Conservation (phyloP, 495 filamentous ascomycete species). For the Podospora pseudocomata region DNA sequence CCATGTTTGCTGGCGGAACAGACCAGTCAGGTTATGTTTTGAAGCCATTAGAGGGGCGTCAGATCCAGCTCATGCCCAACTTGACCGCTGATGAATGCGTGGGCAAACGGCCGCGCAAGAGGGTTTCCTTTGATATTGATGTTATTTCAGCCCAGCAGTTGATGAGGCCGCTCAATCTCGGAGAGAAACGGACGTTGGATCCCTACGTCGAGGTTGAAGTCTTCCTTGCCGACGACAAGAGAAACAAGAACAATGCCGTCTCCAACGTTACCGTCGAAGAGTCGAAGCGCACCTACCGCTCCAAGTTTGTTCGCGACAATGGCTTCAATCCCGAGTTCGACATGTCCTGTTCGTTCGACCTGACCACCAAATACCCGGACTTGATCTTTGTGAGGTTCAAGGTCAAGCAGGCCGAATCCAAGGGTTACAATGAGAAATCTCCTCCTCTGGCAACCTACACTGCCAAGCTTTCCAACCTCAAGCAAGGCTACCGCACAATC, state of each 20-base stretch:
- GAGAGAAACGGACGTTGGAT: conserved; percentile 70
- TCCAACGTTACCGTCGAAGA: conserved; percentile 53
- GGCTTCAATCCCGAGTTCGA: conserved; percentile 89
- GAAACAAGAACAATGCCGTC: conserved; percentile 44
- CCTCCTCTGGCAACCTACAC: conserved; percentile 81
- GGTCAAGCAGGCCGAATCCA: conserved; percentile 78
- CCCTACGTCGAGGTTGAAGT: conserved; percentile 94
- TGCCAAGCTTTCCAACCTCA: conserved; percentile 82
- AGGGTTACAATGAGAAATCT: conserved; percentile 58
- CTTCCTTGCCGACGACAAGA: conserved; percentile 87
- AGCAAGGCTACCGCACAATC: conserved; percentile 93
- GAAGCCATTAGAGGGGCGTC: conserved; percentile 80
- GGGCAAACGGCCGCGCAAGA: conserved; percentile 64
- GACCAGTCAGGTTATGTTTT: conserved; percentile 89
- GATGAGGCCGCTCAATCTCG: conserved; percentile 70
- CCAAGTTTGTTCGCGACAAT: conserved; percentile 74
- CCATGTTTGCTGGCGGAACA: conserved; percentile 93
- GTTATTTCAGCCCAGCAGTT: conserved; percentile 93
- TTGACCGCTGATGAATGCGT: conserved; percentile 39
- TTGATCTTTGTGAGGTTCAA: conserved; percentile 91
- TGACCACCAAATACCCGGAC: conserved; percentile 88
- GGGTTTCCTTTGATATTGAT: conserved; percentile 78
- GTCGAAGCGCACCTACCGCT: conserved; percentile 62
- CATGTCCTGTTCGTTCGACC: conserved; percentile 62
- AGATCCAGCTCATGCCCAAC: conserved; percentile 49